phyloP scores from a whole-genome alignment of 495 filamentous ascomycete species.

The Sphaerosporella brunnea region DNA sequence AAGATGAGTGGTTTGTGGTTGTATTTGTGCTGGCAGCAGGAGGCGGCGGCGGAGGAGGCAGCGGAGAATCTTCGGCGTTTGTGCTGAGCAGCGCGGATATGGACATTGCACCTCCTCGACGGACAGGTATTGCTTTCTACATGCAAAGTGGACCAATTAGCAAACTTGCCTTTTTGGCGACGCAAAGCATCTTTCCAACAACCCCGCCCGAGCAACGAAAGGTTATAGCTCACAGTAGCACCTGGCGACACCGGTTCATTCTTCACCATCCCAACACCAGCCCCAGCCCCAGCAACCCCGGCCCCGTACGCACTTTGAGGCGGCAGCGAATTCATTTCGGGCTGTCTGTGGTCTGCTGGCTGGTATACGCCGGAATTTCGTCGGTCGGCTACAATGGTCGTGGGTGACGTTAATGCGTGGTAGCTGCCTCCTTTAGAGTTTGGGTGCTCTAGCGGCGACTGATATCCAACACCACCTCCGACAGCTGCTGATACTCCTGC shows the following conservation, averaged over 20 bases:
- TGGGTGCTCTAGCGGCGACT: slow-evolving; percentile 5
- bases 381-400: slow-evolving; percentile 6
- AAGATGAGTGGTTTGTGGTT: slow-evolving; percentile 11
- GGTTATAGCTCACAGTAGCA: slow-evolving; percentile 14
- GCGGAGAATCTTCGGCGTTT: slow-evolving; percentile 18
- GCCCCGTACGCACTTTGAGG: too few relatives aligned
- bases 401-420: slow-evolving; percentile 20
- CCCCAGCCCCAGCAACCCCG: too few relatives aligned
- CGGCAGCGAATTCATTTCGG: slow-evolving; percentile 2
- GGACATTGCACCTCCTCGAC: slow-evolving; percentile 25
- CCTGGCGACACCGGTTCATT: slow-evolving; percentile 19
- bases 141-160: too few relatives aligned
- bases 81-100: slow-evolving; percentile 26
- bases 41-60: slow-evolving; percentile 4
- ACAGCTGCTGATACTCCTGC: not conserved
- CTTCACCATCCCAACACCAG: not conserved
- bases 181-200: too few relatives aligned
- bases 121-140: slow-evolving; percentile 20
- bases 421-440: slow-evolving; percentile 11
- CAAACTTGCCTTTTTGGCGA: too few relatives aligned
- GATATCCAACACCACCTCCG: not conserved
- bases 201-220: too few relatives aligned
- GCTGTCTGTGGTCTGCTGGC: not conserved
- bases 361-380: slow-evolving; percentile 9
- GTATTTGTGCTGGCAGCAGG: too few relatives aligned